Conservation (phyloP, 495 filamentous ascomycete genomes). For the Trichoderma gamsii region DNA sequence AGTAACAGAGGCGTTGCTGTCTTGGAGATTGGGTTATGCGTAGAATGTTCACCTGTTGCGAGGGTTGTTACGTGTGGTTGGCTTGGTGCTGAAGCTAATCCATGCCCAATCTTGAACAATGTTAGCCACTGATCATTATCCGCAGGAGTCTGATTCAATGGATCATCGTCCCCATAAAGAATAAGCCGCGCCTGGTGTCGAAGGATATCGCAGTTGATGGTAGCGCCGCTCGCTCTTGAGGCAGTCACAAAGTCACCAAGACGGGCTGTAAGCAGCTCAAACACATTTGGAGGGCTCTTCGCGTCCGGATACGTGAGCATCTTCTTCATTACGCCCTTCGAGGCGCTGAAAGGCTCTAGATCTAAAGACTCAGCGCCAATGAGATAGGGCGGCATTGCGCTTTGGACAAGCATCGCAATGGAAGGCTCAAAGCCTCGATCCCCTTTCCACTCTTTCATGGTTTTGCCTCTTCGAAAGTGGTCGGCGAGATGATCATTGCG, state of each 20-base stretch:
- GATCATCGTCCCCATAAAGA: conserved; percentile 53
- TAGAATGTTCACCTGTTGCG: neutral
- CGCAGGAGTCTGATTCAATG: conserved; percentile 66
- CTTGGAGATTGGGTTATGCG: neutral
- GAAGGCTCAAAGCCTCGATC: conserved; percentile 46
- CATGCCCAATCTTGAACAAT: conserved; percentile 49
- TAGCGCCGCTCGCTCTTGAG: neutral
- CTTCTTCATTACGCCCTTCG: neutral
- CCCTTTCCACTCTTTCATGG: conserved; percentile 48
- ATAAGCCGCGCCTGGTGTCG: conserved; percentile 50
- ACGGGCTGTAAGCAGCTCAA: neutral
- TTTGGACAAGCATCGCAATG: conserved; percentile 35
- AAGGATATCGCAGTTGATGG: conserved; percentile 19
- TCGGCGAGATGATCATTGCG: conserved; percentile 44
- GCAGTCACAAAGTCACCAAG: neutral
- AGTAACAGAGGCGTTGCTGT: neutral
- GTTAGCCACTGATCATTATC: conserved; percentile 58
- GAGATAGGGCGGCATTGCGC: conserved; percentile 41
- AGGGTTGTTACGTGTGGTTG: no score
- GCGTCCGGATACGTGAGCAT: conserved; percentile 41
- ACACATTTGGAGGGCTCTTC: neutral
- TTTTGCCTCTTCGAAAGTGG: conserved; percentile 45
- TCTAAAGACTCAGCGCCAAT: neutral
- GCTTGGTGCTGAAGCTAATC: conserved; percentile 37
- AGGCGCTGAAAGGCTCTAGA: neutral